Conservation (phyloP, 1,284 basidiomycete genomes). For the Fomitiporia mediterranea region DNA sequence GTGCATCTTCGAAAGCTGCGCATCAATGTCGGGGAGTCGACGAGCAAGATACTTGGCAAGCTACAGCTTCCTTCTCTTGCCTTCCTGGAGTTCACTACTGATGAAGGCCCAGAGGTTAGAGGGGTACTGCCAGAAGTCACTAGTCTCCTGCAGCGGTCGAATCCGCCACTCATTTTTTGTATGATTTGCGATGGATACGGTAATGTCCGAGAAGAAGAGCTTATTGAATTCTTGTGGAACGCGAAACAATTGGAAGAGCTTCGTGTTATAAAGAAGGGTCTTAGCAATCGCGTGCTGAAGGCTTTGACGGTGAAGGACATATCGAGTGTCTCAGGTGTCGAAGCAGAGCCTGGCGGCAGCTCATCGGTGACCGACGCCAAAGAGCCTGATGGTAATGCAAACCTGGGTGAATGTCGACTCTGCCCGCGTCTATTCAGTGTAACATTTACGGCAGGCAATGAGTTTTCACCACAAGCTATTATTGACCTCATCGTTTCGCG, state of each 20-base stretch:
- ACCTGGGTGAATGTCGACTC: background rate
- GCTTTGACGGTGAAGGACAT: background rate
- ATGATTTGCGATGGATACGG: background rate
- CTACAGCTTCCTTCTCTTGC: background rate
- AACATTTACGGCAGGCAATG: background rate
- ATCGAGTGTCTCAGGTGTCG: background rate
- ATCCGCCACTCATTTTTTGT: background rate
- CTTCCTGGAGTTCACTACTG: background rate
- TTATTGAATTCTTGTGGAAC: background rate
- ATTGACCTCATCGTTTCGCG: background rate
- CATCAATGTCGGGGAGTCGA: background rate
- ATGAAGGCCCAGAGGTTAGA: background rate
- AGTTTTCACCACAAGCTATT: background rate
- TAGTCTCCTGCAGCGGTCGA: background rate
- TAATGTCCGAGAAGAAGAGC: background rate
- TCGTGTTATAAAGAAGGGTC: background rate
- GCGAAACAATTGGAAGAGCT: background rate
- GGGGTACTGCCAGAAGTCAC: background rate
- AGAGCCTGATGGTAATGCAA: background rate
- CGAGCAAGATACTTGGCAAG: background rate
- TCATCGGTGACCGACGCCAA: background rate
- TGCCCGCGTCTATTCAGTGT: background rate
- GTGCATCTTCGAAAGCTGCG: background rate
- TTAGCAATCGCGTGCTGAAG: background rate
- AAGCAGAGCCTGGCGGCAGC: background rate